These are phyloP conservation scores for Coemansia sp. DNA, from an alignment of 192 early-diverging fungal species.

Conservation along the genomic window DNA sequence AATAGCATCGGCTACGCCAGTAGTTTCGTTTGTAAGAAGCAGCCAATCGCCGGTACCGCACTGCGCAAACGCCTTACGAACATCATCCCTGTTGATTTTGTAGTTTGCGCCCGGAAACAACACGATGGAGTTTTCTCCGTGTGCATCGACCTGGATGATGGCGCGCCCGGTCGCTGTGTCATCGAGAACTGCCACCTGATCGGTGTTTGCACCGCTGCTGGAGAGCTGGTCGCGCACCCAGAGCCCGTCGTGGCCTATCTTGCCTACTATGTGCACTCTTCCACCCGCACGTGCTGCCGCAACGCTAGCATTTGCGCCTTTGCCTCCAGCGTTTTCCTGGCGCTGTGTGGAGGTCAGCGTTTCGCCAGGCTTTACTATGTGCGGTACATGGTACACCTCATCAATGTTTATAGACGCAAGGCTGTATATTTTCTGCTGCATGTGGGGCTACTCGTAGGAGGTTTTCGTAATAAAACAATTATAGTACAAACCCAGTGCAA, in stretches of 20 bases:
- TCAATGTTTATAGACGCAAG: constrained; percentile 55
- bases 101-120: constrained; percentile 80
- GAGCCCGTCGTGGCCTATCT: constrained; percentile 77
- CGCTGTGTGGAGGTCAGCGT: constrained; percentile 29
- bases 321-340: constrained; percentile 48
- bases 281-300: constrained; percentile 74
- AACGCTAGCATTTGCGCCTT: constrained; percentile 86
- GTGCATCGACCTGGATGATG: constrained; percentile 75
- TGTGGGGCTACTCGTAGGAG: too few relatives aligned
- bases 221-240: constrained; percentile 73
- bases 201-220: constrained; percentile 64
- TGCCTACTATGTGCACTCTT: constrained; percentile 71
- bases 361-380: constrained; percentile 43
- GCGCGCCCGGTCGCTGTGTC: constrained; percentile 74
- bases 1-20: constrained; percentile 64
- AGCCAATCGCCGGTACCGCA: constrained; percentile 72
- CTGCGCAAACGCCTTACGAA: constrained; percentile 47
- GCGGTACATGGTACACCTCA: constrained; percentile 48
- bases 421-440: constrained; percentile 27
- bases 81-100: constrained; percentile 51
- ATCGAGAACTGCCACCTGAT: constrained; percentile 55
- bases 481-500: too few relatives aligned
- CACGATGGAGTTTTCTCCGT: constrained; percentile 86
- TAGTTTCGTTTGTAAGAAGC: constrained; percentile 87
- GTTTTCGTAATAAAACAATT: too few relatives aligned